Evolutionary conservation across 805 yeast genomes (phyloP).

Genomic region (Metschnikowia kofuensis): DNA sequence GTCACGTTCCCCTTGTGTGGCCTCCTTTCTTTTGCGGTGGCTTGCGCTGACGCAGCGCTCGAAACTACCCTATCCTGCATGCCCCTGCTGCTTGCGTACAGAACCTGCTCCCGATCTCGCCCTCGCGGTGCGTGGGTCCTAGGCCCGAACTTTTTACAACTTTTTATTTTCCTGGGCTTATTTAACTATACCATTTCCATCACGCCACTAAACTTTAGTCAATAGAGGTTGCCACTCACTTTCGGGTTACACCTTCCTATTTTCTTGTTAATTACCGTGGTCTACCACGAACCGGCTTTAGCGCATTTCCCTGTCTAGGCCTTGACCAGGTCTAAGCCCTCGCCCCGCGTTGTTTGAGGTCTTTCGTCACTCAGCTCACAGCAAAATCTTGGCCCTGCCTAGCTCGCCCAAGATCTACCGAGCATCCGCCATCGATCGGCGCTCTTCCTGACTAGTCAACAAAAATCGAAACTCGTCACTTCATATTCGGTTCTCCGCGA

Average conservation of each 20-base stretch:
- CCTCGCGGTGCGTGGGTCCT: slow-evolving; percentile 4
- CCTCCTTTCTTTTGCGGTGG: not conserved
- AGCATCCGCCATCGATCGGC: too few relatives aligned
- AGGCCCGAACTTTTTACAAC: not conserved
- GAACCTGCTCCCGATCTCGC: slow-evolving; percentile 9
- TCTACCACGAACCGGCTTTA: too few relatives aligned
- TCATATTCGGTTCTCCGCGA: not conserved
- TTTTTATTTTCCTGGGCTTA: not conserved
- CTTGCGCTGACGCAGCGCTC: slow-evolving; percentile 3
- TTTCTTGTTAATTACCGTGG: too few relatives aligned
- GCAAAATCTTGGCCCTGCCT: not conserved
- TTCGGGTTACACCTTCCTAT: not conserved
- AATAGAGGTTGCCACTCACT: not conserved
- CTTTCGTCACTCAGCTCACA: not conserved
- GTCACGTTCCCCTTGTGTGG: not conserved
- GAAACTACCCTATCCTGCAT: slow-evolving; percentile 1
- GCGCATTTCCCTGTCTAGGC: not conserved
- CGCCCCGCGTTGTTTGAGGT: not conserved
- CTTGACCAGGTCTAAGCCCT: not conserved
- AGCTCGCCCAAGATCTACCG: too few relatives aligned
- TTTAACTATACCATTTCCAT: too few relatives aligned
- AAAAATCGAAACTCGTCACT: too few relatives aligned
- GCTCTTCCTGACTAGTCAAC: too few relatives aligned
- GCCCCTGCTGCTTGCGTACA: slow-evolving; percentile 6
- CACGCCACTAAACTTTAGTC: not conserved